Conservation (phyloP, 139 green algal species). For the Pseudopediastrum boryanum region DNA sequence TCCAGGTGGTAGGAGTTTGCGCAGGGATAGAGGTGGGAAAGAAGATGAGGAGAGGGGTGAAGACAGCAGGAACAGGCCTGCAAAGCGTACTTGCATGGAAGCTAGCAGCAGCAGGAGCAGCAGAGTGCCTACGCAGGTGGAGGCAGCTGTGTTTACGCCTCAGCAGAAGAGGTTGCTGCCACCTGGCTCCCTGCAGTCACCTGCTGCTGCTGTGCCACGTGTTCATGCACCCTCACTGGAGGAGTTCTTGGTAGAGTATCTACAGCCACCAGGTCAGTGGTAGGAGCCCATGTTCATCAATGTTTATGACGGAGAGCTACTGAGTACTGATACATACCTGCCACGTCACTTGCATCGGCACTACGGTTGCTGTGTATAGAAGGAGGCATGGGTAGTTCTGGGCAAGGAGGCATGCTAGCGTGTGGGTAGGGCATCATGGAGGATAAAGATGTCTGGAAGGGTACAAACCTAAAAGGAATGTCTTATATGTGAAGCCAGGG, state of each 20-base stretch:
- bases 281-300: too few species aligned
- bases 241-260: constrained; percentile 59
- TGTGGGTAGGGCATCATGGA: too few species aligned
- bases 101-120: not conserved
- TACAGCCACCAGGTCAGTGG: constrained; percentile 40
- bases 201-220: constrained; percentile 1
- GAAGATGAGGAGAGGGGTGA: too few species aligned
- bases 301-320: not conserved
- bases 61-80: not conserved
- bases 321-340: constrained; percentile 25
- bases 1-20: too few species aligned
- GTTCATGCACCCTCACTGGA: constrained; percentile 61
- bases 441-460: too few species aligned
- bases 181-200: constrained; percentile 48
- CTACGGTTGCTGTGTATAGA: not conserved
- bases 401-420: too few species aligned
- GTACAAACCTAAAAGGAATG: too few species aligned
- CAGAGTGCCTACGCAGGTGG: not conserved
- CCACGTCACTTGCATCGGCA: not conserved
- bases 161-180: constrained; percentile 41
- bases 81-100: not conserved
- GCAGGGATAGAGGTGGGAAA: too few species aligned
- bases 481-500: too few species aligned
- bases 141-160: not conserved
- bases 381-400: too few species aligned